Conservation (phyloP, 1,139 yeast species). For the Debaryomyces psychrophilus region DNA sequence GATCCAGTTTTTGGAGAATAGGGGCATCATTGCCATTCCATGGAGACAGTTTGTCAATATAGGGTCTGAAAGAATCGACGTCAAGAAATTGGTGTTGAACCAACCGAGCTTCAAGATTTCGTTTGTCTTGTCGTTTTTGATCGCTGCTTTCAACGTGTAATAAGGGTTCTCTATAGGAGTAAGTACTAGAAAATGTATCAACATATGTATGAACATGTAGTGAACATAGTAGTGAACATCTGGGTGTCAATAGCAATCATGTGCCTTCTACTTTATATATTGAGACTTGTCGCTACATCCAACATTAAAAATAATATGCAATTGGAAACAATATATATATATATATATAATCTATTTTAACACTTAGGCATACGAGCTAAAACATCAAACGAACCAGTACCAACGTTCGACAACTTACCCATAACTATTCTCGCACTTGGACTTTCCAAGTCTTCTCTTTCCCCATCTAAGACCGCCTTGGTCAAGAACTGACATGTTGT, state of each 20-base stretch:
- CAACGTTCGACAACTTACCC: constrained; percentile 90
- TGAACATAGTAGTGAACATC: neutral
- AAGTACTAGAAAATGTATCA: constrained; percentile 81
- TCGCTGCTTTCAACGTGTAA: constrained; percentile 64
- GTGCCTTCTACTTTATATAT: neutral
- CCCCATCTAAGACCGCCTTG: constrained; percentile 93
- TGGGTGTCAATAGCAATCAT: neutral
- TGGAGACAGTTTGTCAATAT: constrained; percentile 49
- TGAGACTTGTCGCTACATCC: neutral
- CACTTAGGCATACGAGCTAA: constrained; percentile 61
- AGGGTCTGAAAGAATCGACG: constrained; percentile 51
- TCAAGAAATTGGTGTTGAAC: constrained; percentile 57
- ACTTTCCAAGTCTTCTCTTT: constrained; percentile 81
- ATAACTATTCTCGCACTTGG: constrained; percentile 96
- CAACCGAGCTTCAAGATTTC: constrained; percentile 68
- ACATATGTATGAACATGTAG: constrained; percentile 81
- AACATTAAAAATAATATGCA: constrained; percentile 8
- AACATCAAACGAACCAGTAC: constrained; percentile 95
- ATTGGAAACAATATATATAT: constrained; percentile 7
- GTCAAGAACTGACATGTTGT: constrained; percentile 97
- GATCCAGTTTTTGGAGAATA: constrained; percentile 59
- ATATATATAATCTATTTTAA: constrained; percentile 10
- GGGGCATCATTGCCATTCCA: constrained; percentile 57
- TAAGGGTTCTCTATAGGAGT: constrained; percentile 39
- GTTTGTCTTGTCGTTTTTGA: constrained; percentile 58